These are phyloP conservation scores for Gossypium anomalum DNA, from an alignment of 345 rosid genomes.

Conservation along the genomic window DNA sequence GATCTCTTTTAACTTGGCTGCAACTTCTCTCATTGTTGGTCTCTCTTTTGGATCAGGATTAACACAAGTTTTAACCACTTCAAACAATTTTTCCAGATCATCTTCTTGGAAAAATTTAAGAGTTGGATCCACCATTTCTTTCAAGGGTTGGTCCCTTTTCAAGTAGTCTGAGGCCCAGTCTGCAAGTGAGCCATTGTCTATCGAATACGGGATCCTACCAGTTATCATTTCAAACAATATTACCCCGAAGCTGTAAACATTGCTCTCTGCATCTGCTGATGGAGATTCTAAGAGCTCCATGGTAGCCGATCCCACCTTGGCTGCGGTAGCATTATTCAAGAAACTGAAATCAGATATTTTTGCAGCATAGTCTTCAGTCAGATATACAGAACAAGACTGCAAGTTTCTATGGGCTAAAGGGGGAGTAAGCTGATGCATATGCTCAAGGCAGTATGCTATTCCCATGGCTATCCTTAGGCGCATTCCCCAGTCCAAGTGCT, in stretches of 20 bases:
- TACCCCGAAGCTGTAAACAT: slow-evolving; percentile 66
- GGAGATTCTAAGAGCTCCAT: slow-evolving; percentile 42
- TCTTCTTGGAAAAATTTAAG: slow-evolving; percentile 52
- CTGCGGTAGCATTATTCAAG: slow-evolving; percentile 40
- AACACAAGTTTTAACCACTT: slow-evolving; percentile 59
- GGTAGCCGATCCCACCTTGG: slow-evolving; percentile 38
- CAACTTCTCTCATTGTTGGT: slow-evolving; percentile 57
- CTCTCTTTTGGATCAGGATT: slow-evolving; percentile 53
- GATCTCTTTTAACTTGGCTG: slow-evolving; percentile 57
- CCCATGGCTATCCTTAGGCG: slow-evolving; percentile 82
- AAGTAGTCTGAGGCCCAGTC: slow-evolving; percentile 46
- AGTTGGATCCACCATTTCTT: slow-evolving; percentile 68
- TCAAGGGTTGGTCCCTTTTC: slow-evolving; percentile 35
- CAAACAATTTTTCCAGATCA: slow-evolving; percentile 45
- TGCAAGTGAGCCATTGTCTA: slow-evolving; percentile 34
- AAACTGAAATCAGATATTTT: slow-evolving; percentile 76
- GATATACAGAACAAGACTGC: slow-evolving; percentile 62
- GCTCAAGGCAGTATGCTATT: slow-evolving; percentile 83
- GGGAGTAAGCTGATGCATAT: slow-evolving; percentile 82
- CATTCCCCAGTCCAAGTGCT: slow-evolving; percentile 84
- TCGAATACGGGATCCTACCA: slow-evolving; percentile 52
- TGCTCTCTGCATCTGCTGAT: slow-evolving; percentile 35
- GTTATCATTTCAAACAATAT: slow-evolving; percentile 71
- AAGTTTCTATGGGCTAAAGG: slow-evolving; percentile 53
- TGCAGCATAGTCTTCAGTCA: slow-evolving; percentile 88